These are phyloP conservation scores for Botrytis elliptica DNA, from an alignment of 2,329 filamentous ascomycete species.

Conservation along the genomic window DNA sequence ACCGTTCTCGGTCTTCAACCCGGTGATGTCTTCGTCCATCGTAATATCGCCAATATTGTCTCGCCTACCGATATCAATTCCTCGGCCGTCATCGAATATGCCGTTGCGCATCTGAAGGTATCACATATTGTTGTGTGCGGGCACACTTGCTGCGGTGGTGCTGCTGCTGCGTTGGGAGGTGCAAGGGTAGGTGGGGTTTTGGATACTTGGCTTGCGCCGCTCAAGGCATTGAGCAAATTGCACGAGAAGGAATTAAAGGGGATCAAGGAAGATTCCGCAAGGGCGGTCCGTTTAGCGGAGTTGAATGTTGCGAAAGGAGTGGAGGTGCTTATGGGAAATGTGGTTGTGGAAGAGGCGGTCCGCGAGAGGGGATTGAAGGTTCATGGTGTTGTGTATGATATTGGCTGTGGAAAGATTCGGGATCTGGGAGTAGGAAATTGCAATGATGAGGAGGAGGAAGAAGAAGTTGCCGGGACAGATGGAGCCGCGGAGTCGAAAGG, in stretches of 20 bases:
- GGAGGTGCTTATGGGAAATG: conserved; percentile 65
- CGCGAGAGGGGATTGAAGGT: conserved; percentile 68
- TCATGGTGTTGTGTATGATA: conserved; percentile 76
- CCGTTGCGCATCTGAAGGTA: conserved; percentile 69
- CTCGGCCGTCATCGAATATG: conserved; percentile 74
- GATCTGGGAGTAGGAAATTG: conserved; percentile 48
- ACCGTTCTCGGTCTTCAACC: conserved; percentile 75
- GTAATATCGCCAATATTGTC: conserved; percentile 86
- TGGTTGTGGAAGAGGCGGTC: conserved; percentile 68
- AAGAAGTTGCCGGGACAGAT: conserved; percentile 40
- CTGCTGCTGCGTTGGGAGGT: conserved; percentile 55
- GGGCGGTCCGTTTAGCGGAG: conserved; percentile 65
- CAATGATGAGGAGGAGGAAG: conserved; percentile 23
- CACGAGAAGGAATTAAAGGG: conserved; percentile 56
- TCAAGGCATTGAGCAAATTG: conserved; percentile 46
- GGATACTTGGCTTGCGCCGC: conserved; percentile 55
- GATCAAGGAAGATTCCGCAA: conserved; percentile 53
- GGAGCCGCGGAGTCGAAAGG: conserved; percentile 6
- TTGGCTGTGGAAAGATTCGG: conserved; percentile 48
- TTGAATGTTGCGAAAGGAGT: conserved; percentile 73
- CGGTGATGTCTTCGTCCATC: conserved; percentile 84
- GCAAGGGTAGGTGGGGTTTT: conserved; percentile 52
- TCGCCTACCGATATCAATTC: conserved; percentile 73
- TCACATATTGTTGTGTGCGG: conserved; percentile 70
- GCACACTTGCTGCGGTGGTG: conserved; percentile 67